Percentiles rank a stretch among this genome's conserved stretches.
Conservation (phyloP, 805 yeast species). For the Limtongia smithiae region DNA sequence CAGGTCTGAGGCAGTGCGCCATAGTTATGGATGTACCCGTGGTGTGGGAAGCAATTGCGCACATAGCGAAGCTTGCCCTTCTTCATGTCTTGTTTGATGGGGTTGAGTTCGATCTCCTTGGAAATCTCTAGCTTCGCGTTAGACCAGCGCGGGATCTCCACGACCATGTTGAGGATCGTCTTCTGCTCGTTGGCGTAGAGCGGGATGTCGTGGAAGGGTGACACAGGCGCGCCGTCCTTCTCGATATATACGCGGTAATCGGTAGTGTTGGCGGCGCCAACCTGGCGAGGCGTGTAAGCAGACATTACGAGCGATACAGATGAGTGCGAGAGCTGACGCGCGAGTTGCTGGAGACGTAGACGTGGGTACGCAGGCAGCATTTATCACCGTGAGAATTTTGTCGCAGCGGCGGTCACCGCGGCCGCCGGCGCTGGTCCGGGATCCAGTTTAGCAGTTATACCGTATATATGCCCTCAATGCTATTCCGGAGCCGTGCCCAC, state of each 20-base stretch:
- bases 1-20: slow-evolving; percentile 99
- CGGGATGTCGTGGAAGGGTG: slow-evolving; percentile 93
- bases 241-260: slow-evolving; percentile 90
- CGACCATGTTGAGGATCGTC: slow-evolving; percentile 83
- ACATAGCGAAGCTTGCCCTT: slow-evolving; percentile 84
- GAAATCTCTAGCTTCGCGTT: slow-evolving; percentile 83
- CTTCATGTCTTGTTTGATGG: slow-evolving; percentile 95
- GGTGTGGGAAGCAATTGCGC: slow-evolving; percentile 97
- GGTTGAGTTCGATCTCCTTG: slow-evolving; percentile 79
- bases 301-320: slow-evolving; percentile 24
- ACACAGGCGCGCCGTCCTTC: slow-evolving; percentile 88
- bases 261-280: slow-evolving; percentile 93
- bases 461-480: too few relatives aligned
- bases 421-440: too few relatives aligned
- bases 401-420: too few relatives aligned
- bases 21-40: slow-evolving; percentile 97
- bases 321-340: not conserved
- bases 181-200: slow-evolving; percentile 91
- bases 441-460: too few relatives aligned
- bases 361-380: too few relatives aligned
- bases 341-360: too few relatives aligned
- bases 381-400: too few relatives aligned
- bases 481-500: too few relatives aligned
- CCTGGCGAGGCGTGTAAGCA: slow-evolving; percentile 80
- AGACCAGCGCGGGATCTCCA: slow-evolving; percentile 98